Evolutionary conservation across 1,139 yeast species (phyloP).

Genomic region (Pichia sp.): DNA sequence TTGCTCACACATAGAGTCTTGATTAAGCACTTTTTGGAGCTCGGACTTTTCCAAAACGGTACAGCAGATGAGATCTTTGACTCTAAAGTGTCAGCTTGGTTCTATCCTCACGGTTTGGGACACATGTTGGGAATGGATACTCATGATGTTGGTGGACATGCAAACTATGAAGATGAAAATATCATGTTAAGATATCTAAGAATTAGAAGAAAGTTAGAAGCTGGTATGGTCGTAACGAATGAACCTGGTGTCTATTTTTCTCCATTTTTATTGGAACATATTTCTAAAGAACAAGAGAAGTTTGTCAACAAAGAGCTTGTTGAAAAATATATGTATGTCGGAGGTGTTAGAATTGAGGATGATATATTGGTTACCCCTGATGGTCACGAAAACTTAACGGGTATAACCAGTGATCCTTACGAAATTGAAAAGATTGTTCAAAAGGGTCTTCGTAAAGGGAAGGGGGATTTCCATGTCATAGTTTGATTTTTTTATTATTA

Average conservation of each 20-base stretch:
- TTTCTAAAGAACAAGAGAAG: slow-evolving; percentile 52
- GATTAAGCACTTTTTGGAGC: slow-evolving; percentile 61
- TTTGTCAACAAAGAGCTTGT: slow-evolving; percentile 63
- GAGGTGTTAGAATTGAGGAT: slow-evolving; percentile 96
- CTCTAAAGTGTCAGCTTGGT: slow-evolving; percentile 67
- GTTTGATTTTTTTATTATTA: neutral
- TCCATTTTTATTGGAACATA: slow-evolving; percentile 68
- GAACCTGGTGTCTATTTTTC: slow-evolving; percentile 96
- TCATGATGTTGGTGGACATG: slow-evolving; percentile 88
- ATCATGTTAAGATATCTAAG: slow-evolving; percentile 73
- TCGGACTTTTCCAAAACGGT: slow-evolving; percentile 71
- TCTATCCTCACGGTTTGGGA: slow-evolving; percentile 94
- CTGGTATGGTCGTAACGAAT: slow-evolving; percentile 85
- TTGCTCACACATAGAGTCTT: slow-evolving; percentile 71
- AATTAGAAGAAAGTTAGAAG: slow-evolving; percentile 64
- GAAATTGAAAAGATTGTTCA: slow-evolving; percentile 76
- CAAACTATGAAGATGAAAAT: slow-evolving; percentile 80
- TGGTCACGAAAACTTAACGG: slow-evolving; percentile 79
- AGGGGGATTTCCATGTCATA: slow-evolving; percentile 57
- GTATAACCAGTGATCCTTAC: slow-evolving; percentile 76
- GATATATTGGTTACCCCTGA: slow-evolving; percentile 72
- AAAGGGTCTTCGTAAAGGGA: slow-evolving; percentile 58
- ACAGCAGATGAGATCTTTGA: slow-evolving; percentile 63
- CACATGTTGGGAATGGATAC: slow-evolving; percentile 93
- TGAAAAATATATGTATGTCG: slow-evolving; percentile 77